Evolutionary conservation across 225 moss, liverwort and hornwort genomes (phyloP).

Genomic region (Polytrichum formosum): DNA sequence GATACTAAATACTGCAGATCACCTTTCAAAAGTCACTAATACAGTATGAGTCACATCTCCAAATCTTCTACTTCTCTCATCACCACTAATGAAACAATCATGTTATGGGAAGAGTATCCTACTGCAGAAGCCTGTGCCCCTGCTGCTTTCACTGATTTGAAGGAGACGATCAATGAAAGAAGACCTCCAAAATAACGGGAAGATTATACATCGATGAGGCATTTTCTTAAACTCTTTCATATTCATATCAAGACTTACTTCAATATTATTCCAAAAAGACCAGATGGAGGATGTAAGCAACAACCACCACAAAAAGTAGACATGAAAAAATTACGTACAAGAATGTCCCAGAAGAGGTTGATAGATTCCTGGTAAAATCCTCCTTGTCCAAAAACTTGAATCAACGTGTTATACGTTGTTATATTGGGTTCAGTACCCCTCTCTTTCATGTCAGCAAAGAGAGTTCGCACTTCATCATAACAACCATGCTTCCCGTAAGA

Average conservation of each 20-base stretch:
- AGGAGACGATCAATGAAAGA: neutral
- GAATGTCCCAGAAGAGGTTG: slow-evolving; percentile 83
- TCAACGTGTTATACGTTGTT: slow-evolving; percentile 85
- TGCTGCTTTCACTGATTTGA: neutral
- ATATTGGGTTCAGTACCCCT: slow-evolving; percentile 94
- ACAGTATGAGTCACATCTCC: neutral
- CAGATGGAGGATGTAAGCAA: neutral
- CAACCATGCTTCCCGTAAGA: slow-evolving; percentile 91
- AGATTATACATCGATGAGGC: too few relatives aligned
- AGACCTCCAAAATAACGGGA: too few relatives aligned
- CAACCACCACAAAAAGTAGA: neutral
- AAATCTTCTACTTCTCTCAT: neutral
- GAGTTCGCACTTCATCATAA: slow-evolving; percentile 79
- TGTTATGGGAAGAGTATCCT: neutral
- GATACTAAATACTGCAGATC: neutral
- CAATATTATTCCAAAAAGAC: neutral
- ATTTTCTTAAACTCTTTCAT: too few relatives aligned
- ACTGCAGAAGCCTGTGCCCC: neutral
- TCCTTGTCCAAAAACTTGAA: slow-evolving; percentile 92
- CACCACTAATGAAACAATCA: neutral
- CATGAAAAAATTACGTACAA: slow-evolving; percentile 35
- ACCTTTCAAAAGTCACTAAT: neutral
- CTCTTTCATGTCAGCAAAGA: slow-evolving; percentile 85
- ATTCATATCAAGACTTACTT: too few relatives aligned
- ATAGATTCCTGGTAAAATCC: slow-evolving; percentile 95